A percentile compares a stretch with the other conserved stretches of the same genome.
These are phyloP conservation scores for Astrocystis sublimbata DNA, from an alignment of 495 filamentous ascomycete species.

Conservation along the genomic window DNA sequence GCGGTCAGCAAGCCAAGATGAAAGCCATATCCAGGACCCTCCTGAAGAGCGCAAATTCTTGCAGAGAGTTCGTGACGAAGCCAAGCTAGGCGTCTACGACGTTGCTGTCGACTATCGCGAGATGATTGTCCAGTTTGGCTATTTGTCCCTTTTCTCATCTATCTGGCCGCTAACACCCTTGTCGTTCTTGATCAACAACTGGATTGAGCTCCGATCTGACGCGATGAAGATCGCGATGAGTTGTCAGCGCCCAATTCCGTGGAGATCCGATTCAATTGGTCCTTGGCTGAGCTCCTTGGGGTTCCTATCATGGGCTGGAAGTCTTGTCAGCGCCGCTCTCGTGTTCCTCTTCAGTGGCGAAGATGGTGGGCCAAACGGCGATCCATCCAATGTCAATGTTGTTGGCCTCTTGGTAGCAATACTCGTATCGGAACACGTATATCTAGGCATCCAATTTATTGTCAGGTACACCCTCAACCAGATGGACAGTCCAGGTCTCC, in stretches of 20 bases:
- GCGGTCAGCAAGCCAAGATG: conserved; percentile 42
- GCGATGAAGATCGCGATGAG: conserved; percentile 92
- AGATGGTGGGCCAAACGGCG: conserved; percentile 50
- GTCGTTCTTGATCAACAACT: conserved; percentile 94
- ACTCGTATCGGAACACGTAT: conserved; percentile 84
- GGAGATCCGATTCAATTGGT: conserved; percentile 88
- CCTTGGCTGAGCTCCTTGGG: conserved; percentile 88
- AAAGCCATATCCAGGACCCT: conserved; percentile 52
- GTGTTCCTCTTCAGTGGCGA: conserved; percentile 83
- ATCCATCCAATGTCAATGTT: conserved; percentile 66
- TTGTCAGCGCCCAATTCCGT: conserved; percentile 83
- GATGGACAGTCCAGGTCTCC: conserved; percentile 79
- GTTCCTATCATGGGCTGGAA: conserved; percentile 91
- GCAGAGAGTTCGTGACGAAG: conserved; percentile 77
- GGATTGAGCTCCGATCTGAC: conserved; percentile 91
- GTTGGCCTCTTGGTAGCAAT: conserved; percentile 85
- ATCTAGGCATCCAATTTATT: conserved; percentile 68
- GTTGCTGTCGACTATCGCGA: conserved; percentile 87
- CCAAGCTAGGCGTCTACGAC: conserved; percentile 83
- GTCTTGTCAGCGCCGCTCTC: conserved; percentile 77
- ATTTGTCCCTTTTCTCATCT: conserved; percentile 89
- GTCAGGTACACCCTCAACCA: conserved; percentile 72
- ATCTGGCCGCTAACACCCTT: conserved; percentile 87
- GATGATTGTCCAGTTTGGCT: conserved; percentile 95
- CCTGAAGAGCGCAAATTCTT: conserved; percentile 79